Base-by-base conservation (phyloP, 768 basidiomycete species). In the Leucocoprinus birnbaumii region DNA sequence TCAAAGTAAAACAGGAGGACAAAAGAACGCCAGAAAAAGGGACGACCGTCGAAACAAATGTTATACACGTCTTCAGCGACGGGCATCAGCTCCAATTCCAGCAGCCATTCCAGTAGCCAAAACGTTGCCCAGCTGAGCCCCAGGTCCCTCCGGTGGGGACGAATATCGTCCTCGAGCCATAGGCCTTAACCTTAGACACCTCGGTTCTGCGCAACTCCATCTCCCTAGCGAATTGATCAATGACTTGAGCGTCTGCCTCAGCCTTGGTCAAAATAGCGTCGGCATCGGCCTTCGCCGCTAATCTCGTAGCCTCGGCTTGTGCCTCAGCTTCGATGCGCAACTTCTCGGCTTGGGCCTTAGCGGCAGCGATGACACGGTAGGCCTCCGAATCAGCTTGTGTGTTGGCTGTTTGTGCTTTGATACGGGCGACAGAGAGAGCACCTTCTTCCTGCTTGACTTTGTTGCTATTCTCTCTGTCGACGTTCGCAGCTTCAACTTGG, bases 401-500 rank as follows among this genome's bases (percentile, higher is more conserved):
- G 56, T 77, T 79, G 42, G 76, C 80, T 4, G 82, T 58, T 66
- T 88, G 78, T 1, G 87, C 88, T 63, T 85, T 88, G 72, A 92
- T 89, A 42, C 80, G 82, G 16, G 89, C 85, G 10, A 92, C 91
- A 9, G 85, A 73, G 47, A 92, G 77, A 14, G 85, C 77, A 61
- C 90, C 91, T 68, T 93, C 84, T 66, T 92, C 87, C 62, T 89
- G 86, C 70, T 91, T 92, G 63, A 91, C 85, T 66, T 87, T 86
- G 71, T 92, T 93, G 71, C 85, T 87, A 64, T 93, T 93, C 69
- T 92, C 91, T 53, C 90, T 73, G 68, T 91, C 89, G 49, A 91
- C 89, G 58, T 92, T 91, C 24, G 89, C 89, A 43, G 90, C 89
- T 67, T 93, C 91, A 25, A 93, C 90, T 67, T 94, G 91, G 9